These are phyloP conservation scores for Colletotrichum somersetense DNA, from an alignment of 2,329 filamentous ascomycete species.

Conservation along the genomic window DNA sequence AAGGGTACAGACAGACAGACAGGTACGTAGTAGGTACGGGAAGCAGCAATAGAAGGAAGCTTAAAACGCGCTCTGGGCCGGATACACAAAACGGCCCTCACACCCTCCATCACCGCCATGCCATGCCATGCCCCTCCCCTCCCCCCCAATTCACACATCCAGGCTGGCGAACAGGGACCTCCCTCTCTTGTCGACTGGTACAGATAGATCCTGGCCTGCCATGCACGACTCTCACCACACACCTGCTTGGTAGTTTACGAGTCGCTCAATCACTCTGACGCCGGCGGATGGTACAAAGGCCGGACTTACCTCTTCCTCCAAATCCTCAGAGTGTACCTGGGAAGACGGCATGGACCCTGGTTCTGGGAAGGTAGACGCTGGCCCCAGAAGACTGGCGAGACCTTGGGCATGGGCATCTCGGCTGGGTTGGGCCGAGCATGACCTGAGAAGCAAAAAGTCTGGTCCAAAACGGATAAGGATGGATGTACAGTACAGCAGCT, in stretches of 20 bases:
- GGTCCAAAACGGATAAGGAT: slow-evolving; percentile 16
- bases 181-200: slow-evolving; percentile 32
- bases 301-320: neutral
- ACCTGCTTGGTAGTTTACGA: neutral
- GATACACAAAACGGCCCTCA: slow-evolving; percentile 36
- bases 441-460: slow-evolving; percentile 10
- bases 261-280: slow-evolving; percentile 1
- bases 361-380: neutral
- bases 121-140: neutral
- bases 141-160: slow-evolving; percentile 7
- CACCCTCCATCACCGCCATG: slow-evolving; percentile 1
- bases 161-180: slow-evolving; percentile 32
- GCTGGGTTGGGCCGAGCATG: slow-evolving; percentile 30
- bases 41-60: slow-evolving; percentile 35
- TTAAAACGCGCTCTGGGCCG: slow-evolving; percentile 36
- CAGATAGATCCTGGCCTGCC: slow-evolving; percentile 29
- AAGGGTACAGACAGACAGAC: neutral
- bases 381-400: neutral
- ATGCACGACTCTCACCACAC: slow-evolving; percentile 25
- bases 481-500: neutral
- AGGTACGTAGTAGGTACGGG: neutral
- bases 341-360: slow-evolving; percentile 3
- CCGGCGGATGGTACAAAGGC: neutral
- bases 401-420: slow-evolving; percentile 11
- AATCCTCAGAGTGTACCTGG: neutral